Percentiles rank a stretch among this genome's conserved stretches.
Conservation (phyloP, 176 grass and related monocot genomes). For the Bothriochloa decipiens region DNA sequence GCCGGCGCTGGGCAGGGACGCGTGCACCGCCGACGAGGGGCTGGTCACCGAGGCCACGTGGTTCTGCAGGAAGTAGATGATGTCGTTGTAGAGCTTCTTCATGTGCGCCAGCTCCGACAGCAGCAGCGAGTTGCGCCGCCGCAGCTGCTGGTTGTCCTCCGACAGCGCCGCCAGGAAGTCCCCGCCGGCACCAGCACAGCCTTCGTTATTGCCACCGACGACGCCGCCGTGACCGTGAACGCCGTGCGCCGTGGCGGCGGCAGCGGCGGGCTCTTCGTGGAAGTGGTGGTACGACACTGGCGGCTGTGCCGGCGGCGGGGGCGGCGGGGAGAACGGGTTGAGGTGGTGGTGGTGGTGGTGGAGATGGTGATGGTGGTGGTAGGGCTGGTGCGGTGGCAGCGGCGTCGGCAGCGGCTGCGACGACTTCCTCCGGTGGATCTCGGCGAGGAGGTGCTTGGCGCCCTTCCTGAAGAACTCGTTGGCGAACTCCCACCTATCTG, state of each 20-base stretch:
- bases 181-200: background rate
- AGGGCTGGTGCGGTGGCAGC: conserved; percentile 40
- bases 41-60: conserved; percentile 60
- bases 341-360: conserved; percentile 38
- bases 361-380: conserved; percentile 39
- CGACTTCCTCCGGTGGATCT: conserved; percentile 85
- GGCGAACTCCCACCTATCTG: conserved; percentile 96
- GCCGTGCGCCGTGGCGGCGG: background rate
- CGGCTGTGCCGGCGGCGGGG: conserved; percentile 40
- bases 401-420: conserved; percentile 52
- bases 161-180: conserved; percentile 79
- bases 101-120: conserved; percentile 86
- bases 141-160: conserved; percentile 84
- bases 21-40: conserved; percentile 38
- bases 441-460: conserved; percentile 81
- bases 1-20: background rate
- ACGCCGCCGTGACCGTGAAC: background rate
- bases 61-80: conserved; percentile 94
- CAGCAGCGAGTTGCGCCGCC: conserved; percentile 80
- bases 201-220: background rate
- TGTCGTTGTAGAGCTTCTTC: conserved; percentile 98
- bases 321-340: conserved; percentile 55
- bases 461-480: conserved; percentile 98
- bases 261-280: conserved; percentile 39
- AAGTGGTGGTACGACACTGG: conserved; percentile 28